Percentiles rank a stretch among this genome's conserved stretches.
These are phyloP conservation scores for Linum lewisii DNA, from an alignment of 345 rosid genomes.

Conservation along the genomic window DNA sequence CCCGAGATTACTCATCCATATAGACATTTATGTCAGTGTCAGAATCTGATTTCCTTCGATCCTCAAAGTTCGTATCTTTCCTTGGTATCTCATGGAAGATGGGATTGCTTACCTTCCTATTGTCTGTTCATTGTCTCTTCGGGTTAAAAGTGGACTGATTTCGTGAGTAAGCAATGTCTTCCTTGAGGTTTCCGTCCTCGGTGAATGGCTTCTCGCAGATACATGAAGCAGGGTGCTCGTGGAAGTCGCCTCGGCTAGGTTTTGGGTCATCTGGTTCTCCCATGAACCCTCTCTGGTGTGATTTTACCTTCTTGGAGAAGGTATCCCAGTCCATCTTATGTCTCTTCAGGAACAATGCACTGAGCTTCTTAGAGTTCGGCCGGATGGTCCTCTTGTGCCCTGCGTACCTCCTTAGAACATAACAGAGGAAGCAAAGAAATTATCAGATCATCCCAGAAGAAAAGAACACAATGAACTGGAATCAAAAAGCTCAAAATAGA, in stretches of 20 bases:
- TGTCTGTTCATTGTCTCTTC: neutral
- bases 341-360: slow-evolving; percentile 62
- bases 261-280: slow-evolving; percentile 92
- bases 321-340: slow-evolving; percentile 69
- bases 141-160: neutral
- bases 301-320: slow-evolving; percentile 70
- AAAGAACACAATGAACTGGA: no score
- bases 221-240: slow-evolving; percentile 77
- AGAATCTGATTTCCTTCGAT: slow-evolving; percentile 11
- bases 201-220: slow-evolving; percentile 54
- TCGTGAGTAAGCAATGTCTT: neutral
- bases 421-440: no score
- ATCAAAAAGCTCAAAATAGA: neutral
- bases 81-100: no score
- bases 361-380: slow-evolving; percentile 85
- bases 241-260: slow-evolving; percentile 85
- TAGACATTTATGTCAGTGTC: slow-evolving; percentile 8
- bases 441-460: no score
- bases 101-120: neutral
- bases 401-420: slow-evolving; percentile 59
- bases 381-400: slow-evolving; percentile 95
- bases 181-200: slow-evolving; percentile 16
- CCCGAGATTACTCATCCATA: neutral
- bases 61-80: no score
- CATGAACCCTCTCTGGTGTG: slow-evolving; percentile 88